Conservation (phyloP, 1,284 basidiomycete genomes). For the Cystobasidiaceae sp. region DNA sequence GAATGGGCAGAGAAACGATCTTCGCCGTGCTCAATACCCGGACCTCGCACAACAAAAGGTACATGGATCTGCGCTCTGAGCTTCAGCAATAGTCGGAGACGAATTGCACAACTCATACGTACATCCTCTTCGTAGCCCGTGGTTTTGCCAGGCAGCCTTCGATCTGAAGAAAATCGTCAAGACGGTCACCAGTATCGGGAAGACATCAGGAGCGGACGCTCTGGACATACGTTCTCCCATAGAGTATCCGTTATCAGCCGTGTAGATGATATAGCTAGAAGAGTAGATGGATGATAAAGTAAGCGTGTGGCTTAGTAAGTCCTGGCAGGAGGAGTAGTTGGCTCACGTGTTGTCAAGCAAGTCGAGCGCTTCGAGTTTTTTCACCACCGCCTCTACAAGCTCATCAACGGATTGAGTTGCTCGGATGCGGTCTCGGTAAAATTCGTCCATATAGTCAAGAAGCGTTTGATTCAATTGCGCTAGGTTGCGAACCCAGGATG, state of each 20-base stretch:
- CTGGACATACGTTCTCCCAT: slow-evolving; percentile 36
- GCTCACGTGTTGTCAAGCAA: slow-evolving; percentile 45
- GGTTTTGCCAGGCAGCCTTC: slow-evolving; percentile 45
- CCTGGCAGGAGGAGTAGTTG: slow-evolving; percentile 44
- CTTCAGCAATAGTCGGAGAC: neutral
- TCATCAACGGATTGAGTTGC: slow-evolving; percentile 44
- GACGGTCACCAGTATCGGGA: too few species aligned
- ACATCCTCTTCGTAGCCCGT: slow-evolving; percentile 45
- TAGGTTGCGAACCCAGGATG: slow-evolving; percentile 43
- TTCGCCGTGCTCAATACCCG: slow-evolving; percentile 35
- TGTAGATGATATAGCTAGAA: slow-evolving; percentile 20
- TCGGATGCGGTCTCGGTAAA: slow-evolving; percentile 42
- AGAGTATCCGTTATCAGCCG: slow-evolving; percentile 44
- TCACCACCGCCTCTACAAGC: slow-evolving; percentile 42
- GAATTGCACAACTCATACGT: slow-evolving; percentile 15
- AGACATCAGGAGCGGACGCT: too few species aligned
- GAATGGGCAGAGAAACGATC: slow-evolving; percentile 33
- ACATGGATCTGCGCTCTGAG: slow-evolving; percentile 34
- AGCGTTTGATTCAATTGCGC: slow-evolving; percentile 42
- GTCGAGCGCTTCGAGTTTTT: slow-evolving; percentile 40
- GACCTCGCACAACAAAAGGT: slow-evolving; percentile 43
- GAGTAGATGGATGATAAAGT: neutral
- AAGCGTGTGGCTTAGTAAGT: slow-evolving; percentile 4
- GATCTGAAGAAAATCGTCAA: slow-evolving; percentile 36
- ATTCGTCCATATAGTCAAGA: slow-evolving; percentile 46